Evolutionary conservation across 768 basidiomycete species (phyloP).

Genomic region (Glaciozyma martinii): DNA sequence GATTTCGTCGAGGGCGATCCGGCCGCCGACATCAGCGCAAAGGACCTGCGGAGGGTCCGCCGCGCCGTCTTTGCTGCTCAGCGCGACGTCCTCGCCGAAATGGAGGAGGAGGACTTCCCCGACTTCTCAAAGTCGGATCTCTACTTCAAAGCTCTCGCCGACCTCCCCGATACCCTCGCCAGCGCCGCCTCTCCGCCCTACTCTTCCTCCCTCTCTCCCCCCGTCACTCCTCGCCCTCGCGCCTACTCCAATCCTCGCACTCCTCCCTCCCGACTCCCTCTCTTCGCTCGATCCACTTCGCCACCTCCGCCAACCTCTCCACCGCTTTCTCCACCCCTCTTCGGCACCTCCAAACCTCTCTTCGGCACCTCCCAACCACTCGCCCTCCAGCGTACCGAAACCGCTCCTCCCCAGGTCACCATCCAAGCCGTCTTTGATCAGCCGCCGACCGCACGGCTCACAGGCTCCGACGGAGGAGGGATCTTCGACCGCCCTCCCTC

Average conservation of each 20-base stretch:
- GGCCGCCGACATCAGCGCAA: slow-evolving; percentile 10
- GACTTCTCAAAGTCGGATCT: slow-evolving; percentile 80
- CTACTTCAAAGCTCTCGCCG: slow-evolving; percentile 79
- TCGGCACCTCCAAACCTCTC: background rate
- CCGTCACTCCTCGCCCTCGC: background rate
- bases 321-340: background rate
- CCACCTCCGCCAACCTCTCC: background rate
- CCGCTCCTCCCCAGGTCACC: slow-evolving; percentile 24
- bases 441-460: background rate
- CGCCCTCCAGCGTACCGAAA: slow-evolving; percentile 19
- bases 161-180: slow-evolving; percentile 25
- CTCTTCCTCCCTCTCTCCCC: background rate
- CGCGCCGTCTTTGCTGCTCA: slow-evolving; percentile 76
- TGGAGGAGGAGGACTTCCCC: slow-evolving; percentile 80
- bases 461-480: background rate
- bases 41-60: slow-evolving; percentile 53
- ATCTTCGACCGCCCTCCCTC: background rate
- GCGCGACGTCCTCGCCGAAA: slow-evolving; percentile 69
- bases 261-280: background rate
- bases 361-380: background rate
- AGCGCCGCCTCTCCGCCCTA: background rate
- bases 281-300: background rate
- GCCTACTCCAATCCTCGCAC: background rate
- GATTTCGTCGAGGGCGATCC: slow-evolving; percentile 49
- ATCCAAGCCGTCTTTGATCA: slow-evolving; percentile 13